These are phyloP conservation scores for Schizothecium vesticola DNA, from an alignment of 495 filamentous ascomycete genomes.

Conservation along the genomic window DNA sequence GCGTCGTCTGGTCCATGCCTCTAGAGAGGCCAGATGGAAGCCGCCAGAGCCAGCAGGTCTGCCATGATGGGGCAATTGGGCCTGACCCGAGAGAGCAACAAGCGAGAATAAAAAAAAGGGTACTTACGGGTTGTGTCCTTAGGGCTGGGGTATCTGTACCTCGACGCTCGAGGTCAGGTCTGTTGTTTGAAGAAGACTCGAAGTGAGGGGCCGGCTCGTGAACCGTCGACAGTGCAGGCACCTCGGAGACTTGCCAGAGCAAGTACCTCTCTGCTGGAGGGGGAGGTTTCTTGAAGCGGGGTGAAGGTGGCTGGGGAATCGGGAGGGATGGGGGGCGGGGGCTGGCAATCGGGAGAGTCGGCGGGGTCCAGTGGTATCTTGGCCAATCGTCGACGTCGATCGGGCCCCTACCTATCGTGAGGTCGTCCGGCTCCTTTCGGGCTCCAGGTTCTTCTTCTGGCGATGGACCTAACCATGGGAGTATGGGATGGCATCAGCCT, in stretches of 20 bases:
- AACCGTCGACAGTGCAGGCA: slow-evolving; percentile 21
- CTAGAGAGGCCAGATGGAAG: not conserved
- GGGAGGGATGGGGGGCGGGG: slow-evolving; percentile 14
- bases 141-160: slow-evolving; percentile 15
- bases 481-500: too few species aligned
- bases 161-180: slow-evolving; percentile 4
- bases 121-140: slow-evolving; percentile 24
- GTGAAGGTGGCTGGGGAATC: slow-evolving; percentile 16
- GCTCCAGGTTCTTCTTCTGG: too few species aligned
- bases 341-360: slow-evolving; percentile 19
- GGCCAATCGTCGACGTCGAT: not conserved
- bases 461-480: too few species aligned
- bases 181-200: slow-evolving; percentile 20
- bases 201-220: slow-evolving; percentile 20
- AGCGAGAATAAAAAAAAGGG: slow-evolving; percentile 9
- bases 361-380: not conserved
- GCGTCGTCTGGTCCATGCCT: slow-evolving; percentile 17
- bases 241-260: slow-evolving; percentile 19
- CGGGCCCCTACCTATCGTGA: too few species aligned
- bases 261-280: slow-evolving; percentile 24
- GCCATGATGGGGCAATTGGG: not conserved
- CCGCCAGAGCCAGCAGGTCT: not conserved
- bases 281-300: slow-evolving; percentile 14
- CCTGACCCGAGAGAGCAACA: not conserved
- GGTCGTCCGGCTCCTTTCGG: too few species aligned